Conservation (phyloP, 2,329 filamentous ascomycete species). For the Epicoccum nigrum region DNA sequence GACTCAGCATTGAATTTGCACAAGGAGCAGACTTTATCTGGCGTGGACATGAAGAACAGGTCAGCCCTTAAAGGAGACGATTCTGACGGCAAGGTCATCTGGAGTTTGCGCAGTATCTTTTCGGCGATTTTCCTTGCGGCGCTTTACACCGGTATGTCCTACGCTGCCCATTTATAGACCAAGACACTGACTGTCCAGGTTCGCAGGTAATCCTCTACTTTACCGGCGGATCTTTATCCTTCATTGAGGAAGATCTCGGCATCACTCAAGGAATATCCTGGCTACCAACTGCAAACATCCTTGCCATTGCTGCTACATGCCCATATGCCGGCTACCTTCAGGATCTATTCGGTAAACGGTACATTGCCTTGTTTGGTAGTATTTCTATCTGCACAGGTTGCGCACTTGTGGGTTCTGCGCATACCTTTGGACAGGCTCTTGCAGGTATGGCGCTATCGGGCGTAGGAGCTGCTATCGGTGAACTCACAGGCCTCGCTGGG, state of each 20-base stretch:
- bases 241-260: slow-evolving; percentile 37
- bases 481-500: slow-evolving; percentile 46
- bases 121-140: slow-evolving; percentile 47
- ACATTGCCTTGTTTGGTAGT: slow-evolving; percentile 43
- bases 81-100: slow-evolving; percentile 49
- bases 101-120: slow-evolving; percentile 43
- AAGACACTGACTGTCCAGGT: slow-evolving; percentile 21
- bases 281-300: slow-evolving; percentile 44
- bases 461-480: slow-evolving; percentile 43
- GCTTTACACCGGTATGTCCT: slow-evolving; percentile 41
- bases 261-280: slow-evolving; percentile 34
- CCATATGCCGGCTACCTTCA: slow-evolving; percentile 46
- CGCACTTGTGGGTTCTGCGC: slow-evolving; percentile 35
- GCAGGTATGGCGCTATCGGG: slow-evolving; percentile 44
- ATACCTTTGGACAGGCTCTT: slow-evolving; percentile 43
- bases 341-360: slow-evolving; percentile 45
- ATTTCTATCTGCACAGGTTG: slow-evolving; percentile 40
- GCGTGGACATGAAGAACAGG: slow-evolving; percentile 44
- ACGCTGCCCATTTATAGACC: not conserved
- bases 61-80: slow-evolving; percentile 49
- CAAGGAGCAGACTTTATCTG: slow-evolving; percentile 34
- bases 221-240: slow-evolving; percentile 39
- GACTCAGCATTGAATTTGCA: slow-evolving; percentile 32
- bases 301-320: slow-evolving; percentile 43
- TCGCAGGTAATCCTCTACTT: slow-evolving; percentile 46